phyloP scores from a whole-genome alignment of 2,329 filamentous ascomycete species.

The Cladophialophora carrionii region DNA sequence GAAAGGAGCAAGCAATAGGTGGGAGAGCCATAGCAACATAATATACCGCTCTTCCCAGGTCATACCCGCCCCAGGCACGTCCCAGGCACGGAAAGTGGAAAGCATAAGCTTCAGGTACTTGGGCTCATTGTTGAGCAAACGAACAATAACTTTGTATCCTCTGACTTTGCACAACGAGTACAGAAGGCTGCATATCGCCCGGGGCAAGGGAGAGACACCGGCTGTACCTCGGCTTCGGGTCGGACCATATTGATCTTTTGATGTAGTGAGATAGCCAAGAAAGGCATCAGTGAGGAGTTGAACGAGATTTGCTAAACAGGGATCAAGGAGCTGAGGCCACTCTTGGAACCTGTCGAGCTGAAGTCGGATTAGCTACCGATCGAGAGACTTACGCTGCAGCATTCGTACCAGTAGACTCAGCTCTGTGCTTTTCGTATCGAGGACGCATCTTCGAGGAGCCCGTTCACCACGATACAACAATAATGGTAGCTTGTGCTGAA shows the following conservation, averaged over 20 bases:
- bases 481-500: conserved; percentile 48
- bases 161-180: conserved; percentile 94
- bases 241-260: conserved; percentile 32
- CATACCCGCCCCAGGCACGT: conserved; percentile 49
- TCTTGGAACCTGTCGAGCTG: conserved; percentile 89
- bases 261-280: conserved; percentile 49
- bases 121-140: conserved; percentile 89
- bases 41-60: conserved; percentile 90
- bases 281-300: conserved; percentile 76
- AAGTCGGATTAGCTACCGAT: conserved; percentile 23
- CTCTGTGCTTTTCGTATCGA: conserved; percentile 24
- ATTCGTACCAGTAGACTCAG: conserved; percentile 36
- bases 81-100: conserved; percentile 41
- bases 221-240: conserved; percentile 44
- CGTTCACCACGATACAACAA: conserved; percentile 41
- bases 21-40: conserved; percentile 82
- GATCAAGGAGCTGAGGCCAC: conserved; percentile 88
- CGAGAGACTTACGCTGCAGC: neutral
- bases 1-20: conserved; percentile 83
- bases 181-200: conserved; percentile 75
- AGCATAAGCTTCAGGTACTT: conserved; percentile 81
- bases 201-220: conserved; percentile 58
- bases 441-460: conserved; percentile 26
- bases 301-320: conserved; percentile 75
- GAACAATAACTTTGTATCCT: conserved; percentile 87